phyloP scores from a whole-genome alignment of 176 grass and related monocot species.

The Tillandsia fasciculata region DNA sequence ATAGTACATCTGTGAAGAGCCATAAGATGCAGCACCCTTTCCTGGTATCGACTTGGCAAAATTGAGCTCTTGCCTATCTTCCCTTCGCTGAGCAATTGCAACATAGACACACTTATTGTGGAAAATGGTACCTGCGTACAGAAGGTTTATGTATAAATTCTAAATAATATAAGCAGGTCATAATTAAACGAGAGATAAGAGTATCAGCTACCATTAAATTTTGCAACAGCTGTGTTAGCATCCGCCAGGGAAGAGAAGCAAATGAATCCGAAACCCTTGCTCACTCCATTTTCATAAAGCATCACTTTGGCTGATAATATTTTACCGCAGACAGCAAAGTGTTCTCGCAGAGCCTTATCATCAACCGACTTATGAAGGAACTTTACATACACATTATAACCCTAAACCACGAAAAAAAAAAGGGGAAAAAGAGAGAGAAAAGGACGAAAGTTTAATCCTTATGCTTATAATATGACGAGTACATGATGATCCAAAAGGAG shows the following conservation, averaged over 20 bases:
- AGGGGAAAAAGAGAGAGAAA: neutral
- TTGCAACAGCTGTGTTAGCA: neutral
- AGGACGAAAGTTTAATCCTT: neutral
- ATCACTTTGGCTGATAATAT: constrained; percentile 6
- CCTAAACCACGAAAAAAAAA: neutral
- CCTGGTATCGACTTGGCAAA: neutral
- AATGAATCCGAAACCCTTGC: constrained; percentile 21
- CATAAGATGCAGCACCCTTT: neutral
- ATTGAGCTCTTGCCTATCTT: neutral
- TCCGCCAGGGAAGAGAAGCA: constrained; percentile 8
- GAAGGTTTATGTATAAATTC: neutral
- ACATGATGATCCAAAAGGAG: neutral
- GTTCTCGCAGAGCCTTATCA: neutral
- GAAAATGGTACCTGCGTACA: neutral
- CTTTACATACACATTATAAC: constrained; percentile 4
- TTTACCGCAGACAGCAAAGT: constrained; percentile 2
- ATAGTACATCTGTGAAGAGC: neutral
- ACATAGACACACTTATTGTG: neutral
- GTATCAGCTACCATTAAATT: constrained; percentile 14
- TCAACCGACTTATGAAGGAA: neutral
- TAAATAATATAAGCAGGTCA: neutral
- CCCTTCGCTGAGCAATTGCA: constrained; percentile 5
- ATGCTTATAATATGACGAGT: neutral
- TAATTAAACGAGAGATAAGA: neutral
- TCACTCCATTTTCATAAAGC: constrained; percentile 2